Evolutionary conservation across 805 yeast species (phyloP).

Genomic region (Priceomyces haplophilus): DNA sequence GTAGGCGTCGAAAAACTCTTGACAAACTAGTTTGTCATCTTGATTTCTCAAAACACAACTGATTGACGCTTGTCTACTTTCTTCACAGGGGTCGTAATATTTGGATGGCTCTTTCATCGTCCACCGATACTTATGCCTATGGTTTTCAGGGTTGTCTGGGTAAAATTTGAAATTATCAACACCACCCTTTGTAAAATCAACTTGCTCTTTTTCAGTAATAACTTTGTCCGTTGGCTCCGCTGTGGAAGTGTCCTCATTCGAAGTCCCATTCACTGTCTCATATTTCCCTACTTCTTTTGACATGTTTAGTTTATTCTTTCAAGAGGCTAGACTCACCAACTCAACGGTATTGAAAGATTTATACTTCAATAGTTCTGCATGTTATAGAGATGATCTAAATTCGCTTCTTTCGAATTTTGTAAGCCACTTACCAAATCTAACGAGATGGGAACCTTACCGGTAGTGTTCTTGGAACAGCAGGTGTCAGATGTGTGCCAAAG

Average conservation of each 20-base stretch:
- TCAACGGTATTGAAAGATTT: no score
- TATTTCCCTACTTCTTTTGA: background rate
- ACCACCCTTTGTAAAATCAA: slow-evolving; percentile 56
- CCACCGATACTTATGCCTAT: slow-evolving; percentile 66
- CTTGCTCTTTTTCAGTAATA: slow-evolving; percentile 36
- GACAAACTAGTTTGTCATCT: slow-evolving; percentile 59
- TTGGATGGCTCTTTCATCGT: slow-evolving; percentile 74
- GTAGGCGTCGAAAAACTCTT: slow-evolving; percentile 87
- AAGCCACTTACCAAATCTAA: no score
- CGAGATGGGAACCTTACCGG: background rate
- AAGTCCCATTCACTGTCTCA: slow-evolving; percentile 16
- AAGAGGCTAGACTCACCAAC: no score
- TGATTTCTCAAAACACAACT: slow-evolving; percentile 78
- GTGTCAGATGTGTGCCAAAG: background rate
- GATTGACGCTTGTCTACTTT: slow-evolving; percentile 82
- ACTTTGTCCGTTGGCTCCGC: slow-evolving; percentile 12
- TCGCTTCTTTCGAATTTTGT: background rate
- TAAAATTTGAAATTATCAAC: slow-evolving; percentile 60
- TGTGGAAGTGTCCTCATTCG: background rate
- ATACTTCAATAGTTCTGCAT: background rate
- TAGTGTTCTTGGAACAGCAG: background rate
- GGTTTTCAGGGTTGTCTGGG: slow-evolving; percentile 84
- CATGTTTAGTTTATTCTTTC: background rate
- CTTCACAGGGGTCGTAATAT: slow-evolving; percentile 91
- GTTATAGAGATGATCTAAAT: background rate